Conservation (phyloP, 176 grass and related monocot genomes). For the Cenchrus purpureus region DNA sequence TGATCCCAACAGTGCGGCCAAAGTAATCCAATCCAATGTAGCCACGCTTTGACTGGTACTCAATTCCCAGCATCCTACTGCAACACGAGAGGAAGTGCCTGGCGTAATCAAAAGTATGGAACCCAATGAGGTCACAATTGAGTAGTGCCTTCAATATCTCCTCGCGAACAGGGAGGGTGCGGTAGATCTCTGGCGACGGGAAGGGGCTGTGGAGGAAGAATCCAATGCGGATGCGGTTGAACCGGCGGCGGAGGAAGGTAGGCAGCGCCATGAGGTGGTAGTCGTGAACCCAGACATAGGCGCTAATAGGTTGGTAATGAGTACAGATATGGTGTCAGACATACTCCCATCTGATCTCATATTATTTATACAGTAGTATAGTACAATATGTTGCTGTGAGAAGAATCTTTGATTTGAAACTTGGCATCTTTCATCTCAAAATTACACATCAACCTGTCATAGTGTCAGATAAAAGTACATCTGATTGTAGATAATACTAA, state of each 20-base stretch:
- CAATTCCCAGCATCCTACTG: conserved; percentile 94
- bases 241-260: conserved; percentile 87
- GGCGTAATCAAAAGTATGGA: conserved; percentile 98
- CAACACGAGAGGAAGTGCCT: conserved; percentile 99
- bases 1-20: conserved; percentile 94
- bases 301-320: too few relatives aligned
- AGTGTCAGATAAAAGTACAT: too few relatives aligned
- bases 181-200: conserved; percentile 97
- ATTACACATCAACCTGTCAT: too few relatives aligned
- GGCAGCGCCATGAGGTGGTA: conserved; percentile 99
- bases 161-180: conserved; percentile 92
- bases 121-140: conserved; percentile 96
- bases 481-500: too few relatives aligned
- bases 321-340: too few relatives aligned
- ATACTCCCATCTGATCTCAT: too few relatives aligned
- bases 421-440: too few relatives aligned
- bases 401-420: too few relatives aligned
- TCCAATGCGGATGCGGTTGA: conserved; percentile 95
- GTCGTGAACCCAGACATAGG: conserved; percentile 94
- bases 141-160: conserved; percentile 92
- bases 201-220: conserved; percentile 99
- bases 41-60: conserved; percentile 94
- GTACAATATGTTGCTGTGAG: too few relatives aligned
- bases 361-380: too few relatives aligned
- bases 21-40: conserved; percentile 99